Percentiles rank a stretch among this genome's conserved stretches.
Evolutionary conservation across 2,329 filamentous ascomycete genomes (phyloP).

Genomic region (Xylariomycetidae sp.): DNA sequence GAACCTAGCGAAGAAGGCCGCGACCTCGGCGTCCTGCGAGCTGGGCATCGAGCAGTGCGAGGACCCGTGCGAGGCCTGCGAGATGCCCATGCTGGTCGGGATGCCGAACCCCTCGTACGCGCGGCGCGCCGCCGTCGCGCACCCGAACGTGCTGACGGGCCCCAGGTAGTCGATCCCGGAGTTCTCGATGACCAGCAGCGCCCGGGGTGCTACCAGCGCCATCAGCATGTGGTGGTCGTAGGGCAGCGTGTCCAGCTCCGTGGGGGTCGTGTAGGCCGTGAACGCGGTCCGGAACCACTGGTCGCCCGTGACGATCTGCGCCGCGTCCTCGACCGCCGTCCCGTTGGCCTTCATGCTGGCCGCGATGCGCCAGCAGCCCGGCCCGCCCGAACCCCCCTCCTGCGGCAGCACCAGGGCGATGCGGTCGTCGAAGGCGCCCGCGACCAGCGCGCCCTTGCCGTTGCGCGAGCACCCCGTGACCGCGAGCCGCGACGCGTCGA

Average conservation of each 20-base stretch:
- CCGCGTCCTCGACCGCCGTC: slow-evolving; percentile 43
- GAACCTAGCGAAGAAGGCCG: slow-evolving; percentile 12
- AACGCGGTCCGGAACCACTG: slow-evolving; percentile 48
- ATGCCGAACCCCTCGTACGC: slow-evolving; percentile 24
- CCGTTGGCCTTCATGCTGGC: slow-evolving; percentile 33
- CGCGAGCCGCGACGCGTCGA: slow-evolving; percentile 32
- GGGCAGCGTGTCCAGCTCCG: slow-evolving; percentile 36
- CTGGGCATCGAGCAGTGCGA: slow-evolving; percentile 11
- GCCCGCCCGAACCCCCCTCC: slow-evolving; percentile 44
- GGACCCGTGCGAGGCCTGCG: slow-evolving; percentile 9
- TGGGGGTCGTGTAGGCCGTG: slow-evolving; percentile 47
- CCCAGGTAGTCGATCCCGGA: slow-evolving; percentile 42
- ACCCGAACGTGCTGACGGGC: slow-evolving; percentile 39
- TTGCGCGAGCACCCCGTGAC: slow-evolving; percentile 49
- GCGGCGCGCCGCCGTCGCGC: slow-evolving; percentile 20
- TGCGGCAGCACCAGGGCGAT: slow-evolving; percentile 45
- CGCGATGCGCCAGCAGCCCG: slow-evolving; percentile 42
- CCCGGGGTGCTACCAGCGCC: slow-evolving; percentile 42
- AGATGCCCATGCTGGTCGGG: slow-evolving; percentile 13
- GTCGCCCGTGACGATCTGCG: slow-evolving; percentile 48
- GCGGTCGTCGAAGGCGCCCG: slow-evolving; percentile 42
- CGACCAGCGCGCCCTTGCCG: slow-evolving; percentile 46
- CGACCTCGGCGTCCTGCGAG: slow-evolving; percentile 10
- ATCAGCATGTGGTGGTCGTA: slow-evolving; percentile 48
- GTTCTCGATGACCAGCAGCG: slow-evolving; percentile 45